phyloP scores from a whole-genome alignment of 495 filamentous ascomycete species.

The Lophiostoma macrostomum region DNA sequence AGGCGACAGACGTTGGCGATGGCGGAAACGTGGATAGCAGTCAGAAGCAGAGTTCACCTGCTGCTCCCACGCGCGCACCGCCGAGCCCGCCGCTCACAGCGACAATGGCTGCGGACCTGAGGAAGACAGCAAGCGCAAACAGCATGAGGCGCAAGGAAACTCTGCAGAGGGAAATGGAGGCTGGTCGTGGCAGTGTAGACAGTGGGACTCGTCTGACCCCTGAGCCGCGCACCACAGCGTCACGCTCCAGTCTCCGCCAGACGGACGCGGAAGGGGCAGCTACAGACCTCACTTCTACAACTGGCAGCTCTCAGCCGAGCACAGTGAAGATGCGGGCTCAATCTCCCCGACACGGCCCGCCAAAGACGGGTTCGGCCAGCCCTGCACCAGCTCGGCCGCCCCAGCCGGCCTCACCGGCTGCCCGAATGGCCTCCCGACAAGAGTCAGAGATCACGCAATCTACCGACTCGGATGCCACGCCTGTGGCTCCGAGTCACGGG shows the following conservation, averaged over 20 bases:
- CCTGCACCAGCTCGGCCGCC: constrained; percentile 17
- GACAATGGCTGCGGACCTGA: constrained; percentile 51
- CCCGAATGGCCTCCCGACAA: constrained; percentile 6
- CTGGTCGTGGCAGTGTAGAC: constrained; percentile 42
- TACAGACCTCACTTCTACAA: constrained; percentile 30
- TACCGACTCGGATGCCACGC: constrained; percentile 63
- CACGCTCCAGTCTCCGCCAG: constrained; percentile 35
- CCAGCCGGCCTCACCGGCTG: constrained; percentile 15
- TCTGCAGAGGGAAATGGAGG: constrained; percentile 43
- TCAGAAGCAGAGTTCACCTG: constrained; percentile 11
- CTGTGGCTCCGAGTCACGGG: constrained; percentile 60
- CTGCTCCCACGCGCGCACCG: constrained; percentile 38
- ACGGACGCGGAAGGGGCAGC: constrained; percentile 22
- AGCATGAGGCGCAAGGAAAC: constrained; percentile 41
- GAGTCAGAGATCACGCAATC: constrained; percentile 45
- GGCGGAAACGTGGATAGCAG: constrained; percentile 42
- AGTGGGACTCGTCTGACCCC: constrained; percentile 26
- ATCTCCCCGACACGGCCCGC: constrained; percentile 1
- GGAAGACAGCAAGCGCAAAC: constrained; percentile 48
- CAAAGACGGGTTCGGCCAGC: constrained; percentile 8
- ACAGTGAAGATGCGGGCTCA: constrained; percentile 18
- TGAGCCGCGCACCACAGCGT: constrained; percentile 39
- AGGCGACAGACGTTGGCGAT: constrained; percentile 68
- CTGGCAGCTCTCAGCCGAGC: constrained; percentile 21
- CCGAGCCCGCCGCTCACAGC: constrained; percentile 65